These are phyloP conservation scores for Candida sanyiensis DNA, from an alignment of 805 yeast genomes.

Conservation along the genomic window DNA sequence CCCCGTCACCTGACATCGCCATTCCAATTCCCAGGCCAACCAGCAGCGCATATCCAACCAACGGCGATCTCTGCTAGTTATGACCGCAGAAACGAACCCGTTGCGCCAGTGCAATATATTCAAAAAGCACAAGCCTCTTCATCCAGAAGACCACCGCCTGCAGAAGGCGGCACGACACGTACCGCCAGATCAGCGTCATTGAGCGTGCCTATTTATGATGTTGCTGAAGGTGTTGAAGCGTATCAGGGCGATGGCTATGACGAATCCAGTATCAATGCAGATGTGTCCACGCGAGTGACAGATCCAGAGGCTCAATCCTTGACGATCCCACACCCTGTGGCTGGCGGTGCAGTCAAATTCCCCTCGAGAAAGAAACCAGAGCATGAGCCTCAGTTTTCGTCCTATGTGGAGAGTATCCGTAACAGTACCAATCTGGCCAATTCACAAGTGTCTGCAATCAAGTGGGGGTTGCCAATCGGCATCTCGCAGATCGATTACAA, in stretches of 20 bases:
- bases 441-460: conserved; percentile 40
- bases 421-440: conserved; percentile 43
- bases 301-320: not conserved
- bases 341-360: not conserved
- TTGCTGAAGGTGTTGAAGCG: conserved; percentile 2
- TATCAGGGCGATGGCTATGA: not conserved
- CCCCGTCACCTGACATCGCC: conserved; percentile 8
- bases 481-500: conserved; percentile 41
- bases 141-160: conserved; percentile 36
- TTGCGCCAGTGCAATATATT: conserved; percentile 27
- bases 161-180: conserved; percentile 28
- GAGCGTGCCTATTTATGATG: conserved; percentile 16
- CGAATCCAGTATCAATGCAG: not conserved
- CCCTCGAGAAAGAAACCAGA: conserved; percentile 1
- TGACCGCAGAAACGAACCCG: conserved; percentile 35
- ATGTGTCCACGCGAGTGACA: not conserved
- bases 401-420: conserved; percentile 42
- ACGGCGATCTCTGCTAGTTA: conserved; percentile 19
- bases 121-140: conserved; percentile 10
- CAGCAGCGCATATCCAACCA: conserved; percentile 3
- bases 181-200: conserved; percentile 33
- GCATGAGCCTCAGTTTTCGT: conserved; percentile 44
- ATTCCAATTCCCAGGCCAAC: conserved; percentile 2
- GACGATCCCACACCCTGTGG: not conserved
- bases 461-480: conserved; percentile 50